Base-by-base conservation (phyloP, 805 yeast genomes). In the Yarrowia keelungensis region DNA sequence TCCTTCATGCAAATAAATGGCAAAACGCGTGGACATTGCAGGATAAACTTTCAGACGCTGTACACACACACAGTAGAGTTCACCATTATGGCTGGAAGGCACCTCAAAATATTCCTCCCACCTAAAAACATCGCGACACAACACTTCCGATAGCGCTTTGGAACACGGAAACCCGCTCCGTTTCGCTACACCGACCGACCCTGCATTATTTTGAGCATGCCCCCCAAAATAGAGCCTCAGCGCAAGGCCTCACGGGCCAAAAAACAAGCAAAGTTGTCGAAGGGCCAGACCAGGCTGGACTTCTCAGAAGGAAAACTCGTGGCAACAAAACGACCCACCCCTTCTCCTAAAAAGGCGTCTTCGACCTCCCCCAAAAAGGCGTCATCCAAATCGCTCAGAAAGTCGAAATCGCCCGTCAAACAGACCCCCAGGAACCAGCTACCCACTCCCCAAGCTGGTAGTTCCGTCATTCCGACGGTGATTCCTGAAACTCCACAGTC, bases 31-130 rank as follows among this genome's bases (percentile, higher is more conserved):
- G 36, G 12, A 14, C 2, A 47, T 26, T 26, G 41, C 11, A 14
- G 4, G 9, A n/a, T 50, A 35, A 50, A 16, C 56, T 50, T 50
- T 35, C 19, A n/a, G 32, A 11, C 39, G 8, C 56, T 35, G 26
- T 32, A 35, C 26, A 49, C 39, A 32, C 32, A 46, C 12, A 12
- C 16, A 36, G 56, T 50, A 50, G 39, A 50, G 56, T 50, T 50
- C 10, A 5, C n/a, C 12, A 8, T 15, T 5, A 26, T 26, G 4
- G 7, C 32, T 26, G 32, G 54, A 12, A 38, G 14, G 38, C 39
- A 50, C 22, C 38, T 50, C 41, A n/a, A 35, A 35, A 8, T 35
- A n/a, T 35, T 50, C 22, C 41, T 50, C 41, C 56, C 15, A n/a
- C 56, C 2, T 38, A 47, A 22, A 11, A 32, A 50, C 56, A 50